These are phyloP conservation scores for Linum usitatissimum DNA, from an alignment of 345 rosid genomes.

Conservation along the genomic window DNA sequence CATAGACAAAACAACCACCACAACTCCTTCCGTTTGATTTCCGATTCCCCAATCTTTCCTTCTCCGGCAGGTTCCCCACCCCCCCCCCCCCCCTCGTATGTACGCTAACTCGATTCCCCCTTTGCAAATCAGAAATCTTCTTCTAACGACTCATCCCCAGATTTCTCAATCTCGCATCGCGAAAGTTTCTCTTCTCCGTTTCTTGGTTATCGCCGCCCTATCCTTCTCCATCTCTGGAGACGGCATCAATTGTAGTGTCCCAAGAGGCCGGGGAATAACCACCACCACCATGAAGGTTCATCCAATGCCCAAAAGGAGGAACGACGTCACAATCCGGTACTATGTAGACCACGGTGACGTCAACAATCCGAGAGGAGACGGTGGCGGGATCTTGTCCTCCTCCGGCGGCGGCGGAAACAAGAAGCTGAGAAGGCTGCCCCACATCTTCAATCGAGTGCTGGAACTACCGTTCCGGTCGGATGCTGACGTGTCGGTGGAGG, in stretches of 20 bases:
- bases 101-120: slow-evolving; percentile 21
- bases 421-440: slow-evolving; percentile 88
- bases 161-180: slow-evolving; percentile 10
- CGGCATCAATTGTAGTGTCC: neutral
- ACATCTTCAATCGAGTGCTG: slow-evolving; percentile 75
- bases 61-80: neutral
- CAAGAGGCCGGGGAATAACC: neutral
- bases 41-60: neutral
- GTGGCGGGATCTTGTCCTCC: slow-evolving; percentile 24
- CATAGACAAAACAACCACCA: no score
- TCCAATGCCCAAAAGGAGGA: slow-evolving; percentile 48
- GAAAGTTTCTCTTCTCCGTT: slow-evolving; percentile 19
- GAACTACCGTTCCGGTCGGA: slow-evolving; percentile 90
- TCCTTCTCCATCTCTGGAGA: slow-evolving; percentile 4
- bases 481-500: slow-evolving; percentile 76
- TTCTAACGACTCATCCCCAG: slow-evolving; percentile 14
- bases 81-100: slow-evolving; percentile 1
- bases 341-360: slow-evolving; percentile 10
- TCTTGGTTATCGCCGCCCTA: slow-evolving; percentile 21
- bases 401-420: slow-evolving; percentile 43
- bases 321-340: slow-evolving; percentile 49
- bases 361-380: slow-evolving; percentile 9
- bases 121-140: slow-evolving; percentile 13
- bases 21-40: neutral
- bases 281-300: slow-evolving; percentile 64